A percentile compares a stretch with the other conserved stretches of the same genome.
Evolutionary conservation across 192 early-diverging fungal genomes (phyloP).

Genomic region (Obelidium mucronatum): DNA sequence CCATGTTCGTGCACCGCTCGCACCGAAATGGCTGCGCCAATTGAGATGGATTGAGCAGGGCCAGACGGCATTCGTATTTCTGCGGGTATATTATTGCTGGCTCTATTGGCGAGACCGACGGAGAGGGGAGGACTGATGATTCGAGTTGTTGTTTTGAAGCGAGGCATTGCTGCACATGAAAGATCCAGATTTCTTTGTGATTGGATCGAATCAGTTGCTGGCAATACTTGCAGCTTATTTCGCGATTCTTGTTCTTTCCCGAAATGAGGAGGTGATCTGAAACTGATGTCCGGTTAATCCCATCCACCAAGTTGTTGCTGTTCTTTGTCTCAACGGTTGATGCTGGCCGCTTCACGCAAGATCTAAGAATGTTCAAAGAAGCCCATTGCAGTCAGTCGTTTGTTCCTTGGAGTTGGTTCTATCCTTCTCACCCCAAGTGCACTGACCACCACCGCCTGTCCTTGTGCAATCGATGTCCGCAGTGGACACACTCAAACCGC

Average conservation of each 20-base stretch:
- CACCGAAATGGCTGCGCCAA: too few relatives aligned
- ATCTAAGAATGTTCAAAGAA: too few relatives aligned
- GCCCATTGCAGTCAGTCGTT: too few relatives aligned
- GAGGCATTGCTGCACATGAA: neutral
- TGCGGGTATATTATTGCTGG: too few relatives aligned
- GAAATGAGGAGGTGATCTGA: neutral
- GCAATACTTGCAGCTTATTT: neutral
- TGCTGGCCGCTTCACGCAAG: too few relatives aligned
- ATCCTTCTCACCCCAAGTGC: neutral
- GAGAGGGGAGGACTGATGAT: neutral
- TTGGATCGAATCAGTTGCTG: neutral
- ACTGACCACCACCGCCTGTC: neutral
- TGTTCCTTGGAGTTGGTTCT: too few relatives aligned
- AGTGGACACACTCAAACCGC: neutral
- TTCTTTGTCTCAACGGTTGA: too few relatives aligned
- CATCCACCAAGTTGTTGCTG: too few relatives aligned
- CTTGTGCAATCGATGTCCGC: neutral
- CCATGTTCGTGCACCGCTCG: too few relatives aligned
- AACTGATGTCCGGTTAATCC: too few relatives aligned
- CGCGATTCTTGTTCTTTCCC: neutral
- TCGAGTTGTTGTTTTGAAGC: neutral
- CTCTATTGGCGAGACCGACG: neutral
- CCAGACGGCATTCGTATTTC: too few relatives aligned
- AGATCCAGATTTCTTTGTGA: neutral
- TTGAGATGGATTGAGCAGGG: too few relatives aligned